Evolutionary conservation across 208 protist genomes (phyloP).

Genomic region (Wallacemonas rigidus): DNA sequence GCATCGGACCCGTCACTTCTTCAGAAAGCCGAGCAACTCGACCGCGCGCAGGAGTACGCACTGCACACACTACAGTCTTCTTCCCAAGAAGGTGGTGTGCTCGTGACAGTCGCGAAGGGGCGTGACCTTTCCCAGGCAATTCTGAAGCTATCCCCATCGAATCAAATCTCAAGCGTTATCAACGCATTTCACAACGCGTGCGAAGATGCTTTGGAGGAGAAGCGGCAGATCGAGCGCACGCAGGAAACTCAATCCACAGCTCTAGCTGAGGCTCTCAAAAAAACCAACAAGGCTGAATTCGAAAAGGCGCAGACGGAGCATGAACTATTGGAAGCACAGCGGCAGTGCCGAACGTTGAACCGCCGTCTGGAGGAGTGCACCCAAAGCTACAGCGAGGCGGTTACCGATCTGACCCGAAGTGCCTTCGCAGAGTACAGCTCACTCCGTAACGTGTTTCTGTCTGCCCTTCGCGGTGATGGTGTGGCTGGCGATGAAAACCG

Average conservation of each 20-base stretch:
- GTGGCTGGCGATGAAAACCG: neutral
- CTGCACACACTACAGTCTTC: neutral
- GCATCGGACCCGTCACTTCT: neutral
- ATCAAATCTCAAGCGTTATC: slow-evolving; percentile 12
- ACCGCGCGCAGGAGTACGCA: slow-evolving; percentile 11
- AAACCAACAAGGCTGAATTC: slow-evolving; percentile 5
- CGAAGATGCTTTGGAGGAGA: slow-evolving; percentile 4
- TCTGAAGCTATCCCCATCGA: neutral
- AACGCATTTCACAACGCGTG: slow-evolving; percentile 19
- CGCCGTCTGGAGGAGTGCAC: slow-evolving; percentile 33
- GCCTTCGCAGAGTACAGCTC: slow-evolving; percentile 60
- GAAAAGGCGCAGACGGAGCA: slow-evolving; percentile 37
- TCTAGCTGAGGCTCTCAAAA: neutral
- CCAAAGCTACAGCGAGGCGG: slow-evolving; percentile 35
- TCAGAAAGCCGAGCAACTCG: neutral
- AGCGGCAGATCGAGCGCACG: neutral
- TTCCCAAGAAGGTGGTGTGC: neutral
- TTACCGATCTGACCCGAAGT: slow-evolving; percentile 29
- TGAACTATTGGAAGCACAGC: slow-evolving; percentile 36
- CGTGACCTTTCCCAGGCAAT: neutral
- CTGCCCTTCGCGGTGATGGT: slow-evolving; percentile 41
- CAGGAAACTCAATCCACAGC: neutral
- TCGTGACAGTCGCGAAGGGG: neutral
- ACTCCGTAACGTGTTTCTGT: slow-evolving; percentile 44
- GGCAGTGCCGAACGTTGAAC: slow-evolving; percentile 40